phyloP scores from a whole-genome alignment of 1,284 basidiomycete genomes.

The Sporisorium sorghi region DNA sequence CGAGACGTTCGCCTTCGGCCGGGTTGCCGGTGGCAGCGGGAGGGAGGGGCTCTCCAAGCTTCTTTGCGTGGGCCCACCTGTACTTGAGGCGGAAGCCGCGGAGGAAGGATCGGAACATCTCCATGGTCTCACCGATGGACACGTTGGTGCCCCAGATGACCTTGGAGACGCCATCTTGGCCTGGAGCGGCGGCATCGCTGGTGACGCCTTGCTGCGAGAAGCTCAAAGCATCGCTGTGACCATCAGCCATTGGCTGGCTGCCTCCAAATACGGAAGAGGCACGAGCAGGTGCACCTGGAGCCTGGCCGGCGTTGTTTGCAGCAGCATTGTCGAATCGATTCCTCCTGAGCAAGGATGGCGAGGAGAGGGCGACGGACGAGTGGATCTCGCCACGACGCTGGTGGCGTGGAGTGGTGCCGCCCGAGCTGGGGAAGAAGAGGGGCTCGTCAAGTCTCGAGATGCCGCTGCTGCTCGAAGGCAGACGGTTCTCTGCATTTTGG shows the following conservation, averaged over 20 bases:
- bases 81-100: constrained; percentile 94
- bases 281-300: constrained; percentile 24
- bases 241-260: constrained; percentile 76
- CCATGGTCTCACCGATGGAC: constrained; percentile 89
- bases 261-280: constrained; percentile 83
- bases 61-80: constrained; percentile 80
- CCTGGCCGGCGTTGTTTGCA: constrained; percentile 14
- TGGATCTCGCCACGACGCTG: constrained; percentile 66
- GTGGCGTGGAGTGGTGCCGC: constrained; percentile 59
- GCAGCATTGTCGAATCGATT: constrained; percentile 24
- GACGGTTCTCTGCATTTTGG: constrained; percentile 38
- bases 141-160: constrained; percentile 97
- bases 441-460: constrained; percentile 53
- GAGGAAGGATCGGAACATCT: constrained; percentile 87
- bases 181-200: constrained; percentile 46
- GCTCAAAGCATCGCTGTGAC: constrained; percentile 74
- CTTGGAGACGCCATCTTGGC: constrained; percentile 76
- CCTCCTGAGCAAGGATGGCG: constrained; percentile 50
- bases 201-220: constrained; percentile 58
- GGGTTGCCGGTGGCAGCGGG: constrained; percentile 39
- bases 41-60: constrained; percentile 73
- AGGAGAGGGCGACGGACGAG: constrained; percentile 55
- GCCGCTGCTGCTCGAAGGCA: constrained; percentile 53
- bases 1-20: constrained; percentile 65
- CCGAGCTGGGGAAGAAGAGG: constrained; percentile 67